These are phyloP conservation scores for Poa pratensis DNA, from an alignment of 176 grass and related monocot species.

Conservation along the genomic window DNA sequence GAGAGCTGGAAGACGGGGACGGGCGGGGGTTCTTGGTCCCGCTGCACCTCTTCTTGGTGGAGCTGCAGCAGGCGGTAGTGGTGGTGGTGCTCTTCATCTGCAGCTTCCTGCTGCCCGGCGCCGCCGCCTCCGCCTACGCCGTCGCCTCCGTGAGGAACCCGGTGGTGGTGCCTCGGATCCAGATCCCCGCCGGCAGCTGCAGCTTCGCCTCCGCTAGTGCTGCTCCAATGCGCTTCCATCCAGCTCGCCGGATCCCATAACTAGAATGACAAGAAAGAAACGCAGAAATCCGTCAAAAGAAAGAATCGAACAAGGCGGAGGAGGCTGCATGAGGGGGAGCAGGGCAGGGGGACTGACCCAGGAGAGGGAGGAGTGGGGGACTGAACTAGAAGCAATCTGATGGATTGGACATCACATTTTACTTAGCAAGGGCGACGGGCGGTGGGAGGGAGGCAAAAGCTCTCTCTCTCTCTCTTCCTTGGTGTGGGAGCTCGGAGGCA, in stretches of 20 bases:
- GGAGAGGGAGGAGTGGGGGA: slow-evolving; percentile 50
- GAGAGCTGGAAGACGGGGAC: slow-evolving; percentile 52
- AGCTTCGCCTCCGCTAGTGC: slow-evolving; percentile 42
- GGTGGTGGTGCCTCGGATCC: slow-evolving; percentile 89
- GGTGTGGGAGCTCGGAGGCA: slow-evolving; percentile 43
- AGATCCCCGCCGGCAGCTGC: slow-evolving; percentile 79
- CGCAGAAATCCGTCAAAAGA: slow-evolving; percentile 13
- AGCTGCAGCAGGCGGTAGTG: slow-evolving; percentile 46
- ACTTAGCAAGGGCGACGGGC: slow-evolving; percentile 9
- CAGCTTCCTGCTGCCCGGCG: slow-evolving; percentile 38
- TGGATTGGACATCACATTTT: slow-evolving; percentile 81
- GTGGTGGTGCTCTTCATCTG: slow-evolving; percentile 35
- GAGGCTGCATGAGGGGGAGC: slow-evolving; percentile 16
- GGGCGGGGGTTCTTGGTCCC: slow-evolving; percentile 38
- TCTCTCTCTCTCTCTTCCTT: slow-evolving; percentile 28
- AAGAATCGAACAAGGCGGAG: background rate
- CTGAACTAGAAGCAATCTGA: slow-evolving; percentile 58
- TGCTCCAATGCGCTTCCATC: slow-evolving; percentile 64
- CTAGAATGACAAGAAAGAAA: slow-evolving; percentile 47
- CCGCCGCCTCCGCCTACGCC: slow-evolving; percentile 20
- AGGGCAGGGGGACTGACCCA: slow-evolving; percentile 57
- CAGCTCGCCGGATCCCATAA: slow-evolving; percentile 83
- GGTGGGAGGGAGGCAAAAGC: slow-evolving; percentile 36
- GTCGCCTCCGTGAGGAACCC: slow-evolving; percentile 55
- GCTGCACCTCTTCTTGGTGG: slow-evolving; percentile 43